A percentile compares a stretch with the other conserved stretches of the same genome.
Conservation (phyloP, 1,139 yeast species). For the Yamadazyma atlantica region DNA sequence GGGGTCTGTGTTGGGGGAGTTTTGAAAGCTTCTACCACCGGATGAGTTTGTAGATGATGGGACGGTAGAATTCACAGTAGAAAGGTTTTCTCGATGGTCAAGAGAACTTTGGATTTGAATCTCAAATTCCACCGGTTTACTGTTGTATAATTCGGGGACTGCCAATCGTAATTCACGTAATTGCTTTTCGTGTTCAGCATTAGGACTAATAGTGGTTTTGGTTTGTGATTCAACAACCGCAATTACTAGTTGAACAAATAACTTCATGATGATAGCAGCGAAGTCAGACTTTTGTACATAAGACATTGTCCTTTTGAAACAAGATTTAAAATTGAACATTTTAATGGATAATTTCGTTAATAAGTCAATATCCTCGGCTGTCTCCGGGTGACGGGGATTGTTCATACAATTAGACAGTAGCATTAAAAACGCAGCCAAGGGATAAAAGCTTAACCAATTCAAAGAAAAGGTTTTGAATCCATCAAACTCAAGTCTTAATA, state of each 20-base stretch:
- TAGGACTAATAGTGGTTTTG: constrained; percentile 1
- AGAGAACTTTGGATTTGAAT: constrained; percentile 6
- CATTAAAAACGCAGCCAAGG: constrained; percentile 37
- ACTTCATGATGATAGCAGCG: constrained; percentile 19
- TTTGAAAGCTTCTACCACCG: neutral
- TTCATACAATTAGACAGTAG: constrained; percentile 33
- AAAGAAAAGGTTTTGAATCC: constrained; percentile 22
- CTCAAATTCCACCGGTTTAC: constrained; percentile 4
- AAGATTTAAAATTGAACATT: constrained; percentile 7
- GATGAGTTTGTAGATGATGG: constrained; percentile 2
- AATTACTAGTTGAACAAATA: constrained; percentile 22
- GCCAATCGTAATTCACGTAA: constrained; percentile 5
- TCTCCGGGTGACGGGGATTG: constrained; percentile 30
- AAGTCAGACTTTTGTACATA: constrained; percentile 14
- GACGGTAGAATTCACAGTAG: neutral
- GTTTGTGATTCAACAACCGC: constrained; percentile 15
- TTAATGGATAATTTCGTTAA: constrained; percentile 27
- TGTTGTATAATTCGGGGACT: constrained; percentile 14
- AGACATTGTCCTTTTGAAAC: neutral
- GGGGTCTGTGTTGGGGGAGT: constrained; percentile 1
- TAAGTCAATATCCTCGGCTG: constrained; percentile 28
- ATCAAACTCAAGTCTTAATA: constrained; percentile 20
- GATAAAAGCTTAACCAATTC: constrained; percentile 35
- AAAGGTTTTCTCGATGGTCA: constrained; percentile 8
- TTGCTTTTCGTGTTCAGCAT: constrained; percentile 6